phyloP scores from a whole-genome alignment of 345 rosid genomes.

The Streptanthus diversifolius region DNA sequence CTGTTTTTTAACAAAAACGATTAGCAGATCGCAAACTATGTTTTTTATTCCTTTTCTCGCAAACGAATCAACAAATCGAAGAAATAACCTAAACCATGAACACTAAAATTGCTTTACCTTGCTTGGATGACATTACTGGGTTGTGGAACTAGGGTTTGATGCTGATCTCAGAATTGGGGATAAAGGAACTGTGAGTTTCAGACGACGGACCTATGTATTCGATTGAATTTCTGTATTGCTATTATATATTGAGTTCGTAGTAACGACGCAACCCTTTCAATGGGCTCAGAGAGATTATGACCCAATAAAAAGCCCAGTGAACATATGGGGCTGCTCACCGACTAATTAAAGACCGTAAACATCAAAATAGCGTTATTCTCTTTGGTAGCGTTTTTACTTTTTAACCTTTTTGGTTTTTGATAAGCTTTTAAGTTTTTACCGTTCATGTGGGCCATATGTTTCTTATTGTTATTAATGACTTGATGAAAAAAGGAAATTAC shows the following conservation, averaged over 20 bases:
- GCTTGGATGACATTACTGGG: conserved; percentile 32
- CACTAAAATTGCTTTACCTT: background rate
- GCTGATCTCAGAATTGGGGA: conserved; percentile 10
- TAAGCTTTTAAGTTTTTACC: too few species aligned
- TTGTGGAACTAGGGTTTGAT: conserved; percentile 17
- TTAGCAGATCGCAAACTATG: background rate
- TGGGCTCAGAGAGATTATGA: background rate
- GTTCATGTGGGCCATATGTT: too few species aligned
- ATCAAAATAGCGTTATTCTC: too few species aligned
- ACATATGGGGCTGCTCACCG: background rate
- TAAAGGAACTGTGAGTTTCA: background rate
- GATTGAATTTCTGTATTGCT: background rate
- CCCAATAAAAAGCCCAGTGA: background rate
- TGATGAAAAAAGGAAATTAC: too few species aligned
- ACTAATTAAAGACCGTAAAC: too few species aligned
- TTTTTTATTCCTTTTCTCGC: background rate
- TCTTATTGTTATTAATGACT: too few species aligned
- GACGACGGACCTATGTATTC: background rate
- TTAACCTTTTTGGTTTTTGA: too few species aligned
- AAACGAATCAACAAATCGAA: background rate
- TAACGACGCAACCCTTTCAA: conserved; percentile 15
- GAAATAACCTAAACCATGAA: background rate
- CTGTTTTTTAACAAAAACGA: conserved; percentile 20
- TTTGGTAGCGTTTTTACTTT: too few species aligned
- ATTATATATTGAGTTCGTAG: conserved; percentile 13